These are phyloP conservation scores for Excoecaria agallocha DNA, from an alignment of 345 rosid species.

Conservation along the genomic window DNA sequence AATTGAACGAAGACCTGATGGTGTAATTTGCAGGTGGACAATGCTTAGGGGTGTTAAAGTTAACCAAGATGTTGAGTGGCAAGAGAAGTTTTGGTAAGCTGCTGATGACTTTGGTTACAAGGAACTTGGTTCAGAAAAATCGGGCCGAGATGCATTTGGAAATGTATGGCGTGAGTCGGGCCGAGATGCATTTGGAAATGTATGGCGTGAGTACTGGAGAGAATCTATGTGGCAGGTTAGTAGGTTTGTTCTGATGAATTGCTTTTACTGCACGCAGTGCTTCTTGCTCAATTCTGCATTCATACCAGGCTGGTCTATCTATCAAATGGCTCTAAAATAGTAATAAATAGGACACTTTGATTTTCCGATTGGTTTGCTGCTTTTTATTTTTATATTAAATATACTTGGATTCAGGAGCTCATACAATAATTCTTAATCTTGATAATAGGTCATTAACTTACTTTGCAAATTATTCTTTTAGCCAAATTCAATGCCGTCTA, in stretches of 20 bases:
- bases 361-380: not conserved
- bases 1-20: conserved; percentile 67
- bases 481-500: not conserved
- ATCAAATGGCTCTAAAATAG: not conserved
- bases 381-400: not conserved
- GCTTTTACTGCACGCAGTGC: not conserved
- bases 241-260: conserved; percentile 9
- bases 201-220: conserved; percentile 90
- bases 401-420: not conserved
- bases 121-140: conserved; percentile 97
- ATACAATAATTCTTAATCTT: not conserved
- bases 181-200: conserved; percentile 75
- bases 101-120: conserved; percentile 80
- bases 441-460: not conserved
- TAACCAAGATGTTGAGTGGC: conserved; percentile 81
- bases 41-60: conserved; percentile 81
- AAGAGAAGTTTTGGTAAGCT: conserved; percentile 97
- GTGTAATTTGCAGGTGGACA: conserved; percentile 89
- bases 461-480: not conserved
- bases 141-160: conserved; percentile 81
- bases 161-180: conserved; percentile 92
- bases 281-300: conserved; percentile 1
- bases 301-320: not conserved
- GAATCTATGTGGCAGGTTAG: conserved; percentile 89
- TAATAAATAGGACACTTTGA: not conserved